phyloP scores from a whole-genome alignment of 2,329 filamentous ascomycete genomes.

The Fusarium praegraminearum region DNA sequence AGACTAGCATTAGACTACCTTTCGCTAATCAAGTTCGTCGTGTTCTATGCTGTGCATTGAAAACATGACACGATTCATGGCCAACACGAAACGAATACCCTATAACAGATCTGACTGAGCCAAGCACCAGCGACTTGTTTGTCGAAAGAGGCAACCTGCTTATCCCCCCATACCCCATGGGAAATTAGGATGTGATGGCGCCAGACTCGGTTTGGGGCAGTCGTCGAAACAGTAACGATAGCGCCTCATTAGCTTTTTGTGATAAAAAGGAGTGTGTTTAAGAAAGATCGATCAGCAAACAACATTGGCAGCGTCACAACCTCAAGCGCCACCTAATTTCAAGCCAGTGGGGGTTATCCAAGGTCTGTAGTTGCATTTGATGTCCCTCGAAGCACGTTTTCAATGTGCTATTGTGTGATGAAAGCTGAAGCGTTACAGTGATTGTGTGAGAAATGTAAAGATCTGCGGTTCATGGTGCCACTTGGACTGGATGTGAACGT shows the following conservation, averaged over 20 bases:
- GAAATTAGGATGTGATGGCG: constrained; percentile 30
- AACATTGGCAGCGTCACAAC: neutral
- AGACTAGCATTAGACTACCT: neutral
- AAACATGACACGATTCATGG: neutral
- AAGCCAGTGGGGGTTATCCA: constrained; percentile 18
- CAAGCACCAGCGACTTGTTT: neutral
- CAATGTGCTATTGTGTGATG: constrained; percentile 9
- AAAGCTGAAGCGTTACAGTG: constrained; percentile 7
- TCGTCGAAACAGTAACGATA: constrained; percentile 6
- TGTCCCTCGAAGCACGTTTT: constrained; percentile 8
- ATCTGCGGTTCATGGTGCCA: constrained; percentile 22
- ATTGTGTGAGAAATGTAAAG: constrained; percentile 5
- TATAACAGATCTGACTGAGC: neutral
- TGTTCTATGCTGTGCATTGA: neutral
- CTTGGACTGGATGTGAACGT: constrained; percentile 1
- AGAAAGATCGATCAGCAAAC: constrained; percentile 27
- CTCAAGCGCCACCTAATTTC: constrained; percentile 42
- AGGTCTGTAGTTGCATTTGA: constrained; percentile 4
- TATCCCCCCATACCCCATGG: neutral
- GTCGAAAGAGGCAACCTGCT: constrained; percentile 17
- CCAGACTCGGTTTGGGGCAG: constrained; percentile 5
- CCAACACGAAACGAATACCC: constrained; percentile 24
- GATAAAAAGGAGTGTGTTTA: constrained; percentile 14
- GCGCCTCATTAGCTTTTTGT: neutral
- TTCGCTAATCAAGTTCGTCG: neutral